Evolutionary conservation across 306 rosid species (phyloP).

Genomic region (Fagus crenata): DNA sequence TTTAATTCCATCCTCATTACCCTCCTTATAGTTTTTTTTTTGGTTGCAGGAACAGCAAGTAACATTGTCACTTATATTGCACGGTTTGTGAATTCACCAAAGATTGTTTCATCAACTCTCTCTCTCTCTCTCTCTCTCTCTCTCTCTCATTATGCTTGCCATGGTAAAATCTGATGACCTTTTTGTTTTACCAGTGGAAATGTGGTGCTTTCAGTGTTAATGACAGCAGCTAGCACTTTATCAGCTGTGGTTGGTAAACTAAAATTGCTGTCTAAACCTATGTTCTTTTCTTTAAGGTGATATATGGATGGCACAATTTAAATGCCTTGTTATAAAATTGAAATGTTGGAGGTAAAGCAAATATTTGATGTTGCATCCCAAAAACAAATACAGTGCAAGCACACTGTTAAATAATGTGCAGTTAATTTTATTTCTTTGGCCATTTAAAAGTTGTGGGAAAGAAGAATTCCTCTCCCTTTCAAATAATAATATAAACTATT

Average conservation of each 20-base stretch:
- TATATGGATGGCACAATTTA: conserved; percentile 5
- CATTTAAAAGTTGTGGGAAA: not conserved
- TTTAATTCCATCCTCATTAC: not conserved
- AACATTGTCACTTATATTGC: conserved; percentile 86
- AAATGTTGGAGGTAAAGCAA: conserved; percentile 1
- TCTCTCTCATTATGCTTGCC: conserved; percentile 4
- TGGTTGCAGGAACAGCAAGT: conserved; percentile 88
- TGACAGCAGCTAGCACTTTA: conserved; percentile 88
- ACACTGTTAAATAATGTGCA: not conserved
- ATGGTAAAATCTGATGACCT: conserved; percentile 28
- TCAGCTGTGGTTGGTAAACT: conserved; percentile 68
- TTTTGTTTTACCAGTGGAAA: conserved; percentile 63
- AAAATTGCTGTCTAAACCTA: conserved; percentile 16
- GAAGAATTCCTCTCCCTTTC: not conserved
- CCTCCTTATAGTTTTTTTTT: conserved; percentile 19
- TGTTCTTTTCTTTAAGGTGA: conserved; percentile 9
- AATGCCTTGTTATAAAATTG: conserved; percentile 7
- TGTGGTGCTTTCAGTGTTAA: conserved; percentile 83
- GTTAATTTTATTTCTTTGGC: not conserved
- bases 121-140: not conserved
- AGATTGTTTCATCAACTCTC: not conserved
- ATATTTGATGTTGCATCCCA: not conserved
- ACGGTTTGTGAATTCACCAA: conserved; percentile 49
- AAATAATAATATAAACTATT: not conserved
- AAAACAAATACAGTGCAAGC: not conserved